Conservation (phyloP, 2,329 filamentous ascomycete genomes). For the Colletotrichum sansevieriae region DNA sequence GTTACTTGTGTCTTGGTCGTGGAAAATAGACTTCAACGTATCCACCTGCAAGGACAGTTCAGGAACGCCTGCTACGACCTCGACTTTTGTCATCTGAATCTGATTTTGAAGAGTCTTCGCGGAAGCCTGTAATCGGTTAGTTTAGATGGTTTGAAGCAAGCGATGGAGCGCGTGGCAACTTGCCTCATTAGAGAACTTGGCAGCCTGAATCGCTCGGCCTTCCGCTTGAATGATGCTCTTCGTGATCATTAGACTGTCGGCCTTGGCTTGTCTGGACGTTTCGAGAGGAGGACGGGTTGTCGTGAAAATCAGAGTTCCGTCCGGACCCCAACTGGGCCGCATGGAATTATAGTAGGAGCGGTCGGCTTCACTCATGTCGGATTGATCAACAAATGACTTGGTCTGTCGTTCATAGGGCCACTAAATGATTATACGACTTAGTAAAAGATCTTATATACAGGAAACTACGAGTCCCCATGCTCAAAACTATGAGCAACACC, state of each 20-base stretch:
- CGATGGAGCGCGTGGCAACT: slow-evolving; percentile 25
- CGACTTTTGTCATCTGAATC: slow-evolving; percentile 67
- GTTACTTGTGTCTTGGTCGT: slow-evolving; percentile 56
- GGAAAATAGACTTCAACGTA: slow-evolving; percentile 55
- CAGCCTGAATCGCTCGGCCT: slow-evolving; percentile 73
- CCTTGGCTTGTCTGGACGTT: slow-evolving; percentile 49
- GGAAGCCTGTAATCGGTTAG: slow-evolving; percentile 60
- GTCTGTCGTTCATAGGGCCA: slow-evolving; percentile 88
- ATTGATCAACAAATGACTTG: slow-evolving; percentile 74
- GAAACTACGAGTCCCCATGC: slow-evolving; percentile 8
- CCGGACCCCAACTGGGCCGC: slow-evolving; percentile 84
- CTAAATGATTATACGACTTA: slow-evolving; percentile 66
- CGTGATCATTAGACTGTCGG: slow-evolving; percentile 65
- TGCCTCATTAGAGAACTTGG: slow-evolving; percentile 71
- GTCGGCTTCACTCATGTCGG: slow-evolving; percentile 72
- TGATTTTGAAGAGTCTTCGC: slow-evolving; percentile 69
- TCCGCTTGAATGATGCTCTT: slow-evolving; percentile 73
- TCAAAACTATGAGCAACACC: not conserved
- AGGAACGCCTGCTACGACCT: slow-evolving; percentile 70
- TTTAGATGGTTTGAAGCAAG: not conserved
- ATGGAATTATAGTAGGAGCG: slow-evolving; percentile 78
- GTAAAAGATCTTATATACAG: slow-evolving; percentile 53
- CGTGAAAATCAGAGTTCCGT: slow-evolving; percentile 77
- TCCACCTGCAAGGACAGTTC: slow-evolving; percentile 61
- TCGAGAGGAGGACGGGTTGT: slow-evolving; percentile 44